Evolutionary conservation across 2,329 filamentous ascomycete genomes (phyloP), one percentile per base, ranked within the genome.

Genomic region (Ampelomyces quisqualis): DNA sequence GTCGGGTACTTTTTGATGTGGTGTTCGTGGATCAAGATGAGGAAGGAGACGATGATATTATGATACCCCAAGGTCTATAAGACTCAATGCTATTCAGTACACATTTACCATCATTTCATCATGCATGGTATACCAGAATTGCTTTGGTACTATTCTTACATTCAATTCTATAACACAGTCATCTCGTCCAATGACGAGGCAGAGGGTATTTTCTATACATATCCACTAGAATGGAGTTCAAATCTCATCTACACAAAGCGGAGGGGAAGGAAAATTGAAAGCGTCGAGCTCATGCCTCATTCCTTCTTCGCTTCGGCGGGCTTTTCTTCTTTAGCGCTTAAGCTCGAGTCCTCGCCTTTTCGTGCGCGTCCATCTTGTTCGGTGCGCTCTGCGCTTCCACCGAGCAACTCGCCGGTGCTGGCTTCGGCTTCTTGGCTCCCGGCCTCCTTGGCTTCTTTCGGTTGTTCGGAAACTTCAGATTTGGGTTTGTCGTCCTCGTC

Each of bases 401-500:
- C 51, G 10, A 43, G 38, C 2, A 32, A 39, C 6, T 46, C 49
- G 7, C 54, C 63, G 14, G 60, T 58, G 46, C 63, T 65, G 17
- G 63, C 62, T 34, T 68, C 64, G 1, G 53, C 52, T 39, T 65
- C 62, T 19, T 54, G 52, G 34, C 44, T 49, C 39, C 61, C 53
- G 10, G 43, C 45, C 13, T 50, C 53, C 31, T 58, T 54, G 13
- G 43, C 49, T 27, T 59, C 54, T 30, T 48, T 49, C 1, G 45
- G 43, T 18, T 48, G 43, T 9, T 47, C 20, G 8, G 45, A 14
- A 7, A n/a, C 45, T 17, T 46, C 45, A 14, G 49, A 42, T 10
- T 43, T 35, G 26, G 84, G 79, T 66, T 89, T 86, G 53, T 95
- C 89, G 73, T 91, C 90, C 70, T 97, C 93, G 61, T 97, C 91